These are phyloP conservation scores for Cetradonia linearis DNA, from an alignment of 495 filamentous ascomycete genomes.

Conservation along the genomic window DNA sequence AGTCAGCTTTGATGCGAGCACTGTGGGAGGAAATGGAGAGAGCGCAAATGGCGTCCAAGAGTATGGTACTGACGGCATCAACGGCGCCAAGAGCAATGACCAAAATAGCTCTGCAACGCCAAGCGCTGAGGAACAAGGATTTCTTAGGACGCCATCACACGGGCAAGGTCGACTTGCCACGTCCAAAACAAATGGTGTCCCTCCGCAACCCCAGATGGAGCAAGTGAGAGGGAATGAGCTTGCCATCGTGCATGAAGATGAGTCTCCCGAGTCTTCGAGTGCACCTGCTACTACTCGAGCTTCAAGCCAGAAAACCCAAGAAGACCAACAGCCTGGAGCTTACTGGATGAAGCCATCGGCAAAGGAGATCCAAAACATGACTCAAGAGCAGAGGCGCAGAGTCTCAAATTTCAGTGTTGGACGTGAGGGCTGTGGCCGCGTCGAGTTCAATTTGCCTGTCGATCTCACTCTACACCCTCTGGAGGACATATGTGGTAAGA, in stretches of 20 bases:
- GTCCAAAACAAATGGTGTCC: slow-evolving; percentile 33
- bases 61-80: slow-evolving; percentile 35
- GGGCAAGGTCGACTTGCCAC: slow-evolving; percentile 41
- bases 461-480: slow-evolving; percentile 65
- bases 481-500: slow-evolving; percentile 58
- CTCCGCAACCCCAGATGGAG: slow-evolving; percentile 54
- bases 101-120: slow-evolving; percentile 43
- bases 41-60: slow-evolving; percentile 17
- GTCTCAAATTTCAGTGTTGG: slow-evolving; percentile 69
- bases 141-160: slow-evolving; percentile 44
- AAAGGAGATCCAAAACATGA: slow-evolving; percentile 64
- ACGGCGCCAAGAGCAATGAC: slow-evolving; percentile 38
- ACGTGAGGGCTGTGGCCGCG: slow-evolving; percentile 64
- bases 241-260: slow-evolving; percentile 67
- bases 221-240: slow-evolving; percentile 67
- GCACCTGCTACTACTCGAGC: slow-evolving; percentile 30
- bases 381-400: slow-evolving; percentile 56
- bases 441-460: slow-evolving; percentile 70
- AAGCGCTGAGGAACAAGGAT: slow-evolving; percentile 56
- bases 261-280: slow-evolving; percentile 32
- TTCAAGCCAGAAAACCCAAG: slow-evolving; percentile 29
- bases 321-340: slow-evolving; percentile 52
- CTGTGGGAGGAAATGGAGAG: slow-evolving; percentile 34
- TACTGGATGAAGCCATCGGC: slow-evolving; percentile 78
- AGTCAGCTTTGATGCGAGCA: slow-evolving; percentile 76